phyloP scores from a whole-genome alignment of 2,329 filamentous ascomycete genomes.

The Nemania sp. region DNA sequence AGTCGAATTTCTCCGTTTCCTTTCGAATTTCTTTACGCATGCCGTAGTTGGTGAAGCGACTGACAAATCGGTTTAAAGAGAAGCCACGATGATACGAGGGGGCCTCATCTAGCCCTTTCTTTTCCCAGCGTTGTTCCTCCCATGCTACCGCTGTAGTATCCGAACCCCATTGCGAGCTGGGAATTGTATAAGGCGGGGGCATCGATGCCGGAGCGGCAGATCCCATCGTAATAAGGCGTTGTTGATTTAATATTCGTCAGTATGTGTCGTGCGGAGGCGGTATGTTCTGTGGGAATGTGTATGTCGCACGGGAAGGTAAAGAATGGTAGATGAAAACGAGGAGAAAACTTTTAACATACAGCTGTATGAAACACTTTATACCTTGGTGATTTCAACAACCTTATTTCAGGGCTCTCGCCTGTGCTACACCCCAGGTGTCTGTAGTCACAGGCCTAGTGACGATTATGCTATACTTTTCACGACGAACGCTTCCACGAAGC shows the following conservation, averaged over 20 bases:
- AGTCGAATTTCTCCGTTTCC: background rate
- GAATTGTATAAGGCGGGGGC: background rate
- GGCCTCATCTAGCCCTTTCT: constrained; percentile 8
- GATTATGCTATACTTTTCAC: too few relatives aligned
- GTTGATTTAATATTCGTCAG: background rate
- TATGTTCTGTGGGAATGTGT: background rate
- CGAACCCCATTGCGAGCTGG: background rate
- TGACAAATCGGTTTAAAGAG: background rate
- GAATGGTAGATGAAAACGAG: too few relatives aligned
- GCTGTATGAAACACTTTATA: too few relatives aligned
- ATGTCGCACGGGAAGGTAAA: too few relatives aligned
- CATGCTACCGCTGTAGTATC: background rate
- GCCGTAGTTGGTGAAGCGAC: background rate
- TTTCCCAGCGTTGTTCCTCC: constrained; percentile 8
- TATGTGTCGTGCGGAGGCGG: too few relatives aligned
- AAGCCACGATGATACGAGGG: background rate
- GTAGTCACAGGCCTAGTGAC: too few relatives aligned
- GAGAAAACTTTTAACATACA: too few relatives aligned
- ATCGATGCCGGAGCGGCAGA: too few relatives aligned
- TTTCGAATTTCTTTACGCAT: background rate
- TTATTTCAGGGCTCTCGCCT: too few relatives aligned
- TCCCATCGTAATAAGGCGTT: background rate
- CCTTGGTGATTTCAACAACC: too few relatives aligned
- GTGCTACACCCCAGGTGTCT: too few relatives aligned
- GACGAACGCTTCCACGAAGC: too few relatives aligned